These are phyloP conservation scores for Penicillium sp. DNA, from an alignment of 2,329 filamentous ascomycete species.

Conservation along the genomic window DNA sequence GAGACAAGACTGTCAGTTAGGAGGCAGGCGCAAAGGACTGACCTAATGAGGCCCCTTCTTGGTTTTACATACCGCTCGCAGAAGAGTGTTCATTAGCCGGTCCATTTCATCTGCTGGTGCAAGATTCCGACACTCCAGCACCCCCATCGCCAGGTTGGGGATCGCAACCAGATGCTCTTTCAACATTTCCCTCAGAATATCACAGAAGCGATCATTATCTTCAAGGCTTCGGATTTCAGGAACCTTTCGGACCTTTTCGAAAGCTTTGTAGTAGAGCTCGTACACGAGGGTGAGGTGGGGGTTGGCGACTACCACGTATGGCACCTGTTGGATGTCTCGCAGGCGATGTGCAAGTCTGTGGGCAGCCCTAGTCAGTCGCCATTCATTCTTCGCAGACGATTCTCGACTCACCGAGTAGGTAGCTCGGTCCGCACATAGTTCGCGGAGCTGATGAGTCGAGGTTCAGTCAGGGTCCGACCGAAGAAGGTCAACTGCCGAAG, in stretches of 20 bases:
- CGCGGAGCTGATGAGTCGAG: conserved; percentile 83
- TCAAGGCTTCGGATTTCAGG: conserved; percentile 79
- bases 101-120: conserved; percentile 80
- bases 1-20: conserved; percentile 11
- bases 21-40: not conserved
- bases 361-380: not conserved
- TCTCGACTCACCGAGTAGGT: conserved; percentile 63
- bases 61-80: conserved; percentile 68
- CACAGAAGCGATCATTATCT: conserved; percentile 85
- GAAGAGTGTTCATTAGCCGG: conserved; percentile 88
- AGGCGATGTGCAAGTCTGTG: conserved; percentile 82
- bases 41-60: too few relatives aligned
- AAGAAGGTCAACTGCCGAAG: conserved; percentile 96
- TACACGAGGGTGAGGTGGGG: conserved; percentile 91
- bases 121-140: conserved; percentile 80
- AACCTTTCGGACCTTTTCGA: conserved; percentile 81
- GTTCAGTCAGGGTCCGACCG: conserved; percentile 85
- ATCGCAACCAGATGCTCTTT: conserved; percentile 90
- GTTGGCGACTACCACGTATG: conserved; percentile 95
- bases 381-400: too few relatives aligned
- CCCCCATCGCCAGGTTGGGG: conserved; percentile 88
- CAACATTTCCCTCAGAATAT: conserved; percentile 72
- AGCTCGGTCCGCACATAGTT: conserved; percentile 97
- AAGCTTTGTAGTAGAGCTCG: conserved; percentile 94
- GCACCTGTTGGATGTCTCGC: conserved; percentile 93